phyloP scores from a whole-genome alignment of 2,329 filamentous ascomycete species.

The Aspergillus hortae region DNA sequence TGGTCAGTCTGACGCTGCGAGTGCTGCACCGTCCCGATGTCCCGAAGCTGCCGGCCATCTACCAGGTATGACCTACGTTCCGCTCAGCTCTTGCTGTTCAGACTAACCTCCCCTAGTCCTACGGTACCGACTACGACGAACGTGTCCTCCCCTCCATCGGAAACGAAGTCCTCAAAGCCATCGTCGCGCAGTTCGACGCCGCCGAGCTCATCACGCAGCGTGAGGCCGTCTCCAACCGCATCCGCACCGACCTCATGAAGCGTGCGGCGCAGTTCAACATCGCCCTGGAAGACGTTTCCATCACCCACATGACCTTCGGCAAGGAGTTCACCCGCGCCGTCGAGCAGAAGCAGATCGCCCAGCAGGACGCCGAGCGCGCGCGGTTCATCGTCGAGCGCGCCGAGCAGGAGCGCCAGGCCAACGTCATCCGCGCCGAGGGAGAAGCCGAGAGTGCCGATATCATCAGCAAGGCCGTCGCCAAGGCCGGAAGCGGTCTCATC shows the following conservation, averaged over 20 bases:
- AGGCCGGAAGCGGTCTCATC: slow-evolving; percentile 88
- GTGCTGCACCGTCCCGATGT: slow-evolving; percentile 95
- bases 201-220: slow-evolving; percentile 98
- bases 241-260: slow-evolving; percentile 85
- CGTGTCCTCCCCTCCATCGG: slow-evolving; percentile 96
- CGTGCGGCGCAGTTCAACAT: slow-evolving; percentile 98
- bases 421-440: slow-evolving; percentile 96
- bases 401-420: slow-evolving; percentile 97
- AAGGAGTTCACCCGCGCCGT: slow-evolving; percentile 98
- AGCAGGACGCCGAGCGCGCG: slow-evolving; percentile 96
- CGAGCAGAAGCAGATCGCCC: slow-evolving; percentile 99
- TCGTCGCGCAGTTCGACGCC: slow-evolving; percentile 98
- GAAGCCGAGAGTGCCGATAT: slow-evolving; percentile 96
- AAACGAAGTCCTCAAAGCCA: slow-evolving; percentile 98
- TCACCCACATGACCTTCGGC: slow-evolving; percentile 99
- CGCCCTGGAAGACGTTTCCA: slow-evolving; percentile 95
- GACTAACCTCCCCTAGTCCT: slow-evolving; percentile 60
- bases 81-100: background rate
- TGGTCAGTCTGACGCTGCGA: slow-evolving; percentile 96
- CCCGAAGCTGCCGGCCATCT: slow-evolving; percentile 89
- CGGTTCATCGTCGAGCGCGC: slow-evolving; percentile 98
- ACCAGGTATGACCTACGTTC: slow-evolving; percentile 67
- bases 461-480: slow-evolving; percentile 89
- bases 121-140: slow-evolving; percentile 98
- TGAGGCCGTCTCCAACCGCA: slow-evolving; percentile 92